Evolutionary conservation across 2,329 filamentous ascomycete species (phyloP), one percentile per base, ranked within the genome.

Genomic region (Aureobasidium sp.): DNA sequence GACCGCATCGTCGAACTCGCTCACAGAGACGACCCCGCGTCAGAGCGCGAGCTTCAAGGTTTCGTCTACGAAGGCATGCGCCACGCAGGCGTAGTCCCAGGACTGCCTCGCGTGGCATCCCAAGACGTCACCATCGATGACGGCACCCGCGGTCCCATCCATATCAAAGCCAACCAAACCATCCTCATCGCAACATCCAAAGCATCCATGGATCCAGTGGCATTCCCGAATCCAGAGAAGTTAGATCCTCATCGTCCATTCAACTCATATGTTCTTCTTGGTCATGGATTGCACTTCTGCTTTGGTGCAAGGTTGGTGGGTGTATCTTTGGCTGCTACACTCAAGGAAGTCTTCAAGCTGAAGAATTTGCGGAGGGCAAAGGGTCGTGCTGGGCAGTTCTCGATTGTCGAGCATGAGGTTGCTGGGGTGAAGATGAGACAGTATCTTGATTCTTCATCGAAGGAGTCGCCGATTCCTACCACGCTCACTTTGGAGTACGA

Each of bases 61-160:
- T 83, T 80, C 68, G 79, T 82, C 2, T 81, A 76, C 64, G 81
- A 83, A 67, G 81, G 80, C 45, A 82, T 82, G 77, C 77, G 80
- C 13, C 80, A 81, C 66, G 77, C 77, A 6, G 78, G 79, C 25
- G 77, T 79, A 1, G 76, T 81, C 1, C 79, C 79, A 0, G 80
- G 79, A 16, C 70, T 82, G 1, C 77, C 79, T n/a, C 79, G 79
- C 59, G 73, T 81, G 11, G 79, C 79, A 3, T 73, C 76, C 16
- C 73, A 71, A 50, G 77, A 79, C 59, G 67, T 75, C 5, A 74
- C 69, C 0, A 64, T 79, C 65, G 63, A 69, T 36, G 80, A 82
- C 66, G 80, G 80, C 53, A 70, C 67, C 2, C 77, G 78, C 16
- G 80, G 80, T 10, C 73, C 76, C 6, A 67, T 82, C 14, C 66